A percentile compares a stretch with the other conserved stretches of the same genome.
Evolutionary conservation across 2,329 filamentous ascomycete genomes (phyloP).

Genomic region (Hymenoscyphus salicellus): DNA sequence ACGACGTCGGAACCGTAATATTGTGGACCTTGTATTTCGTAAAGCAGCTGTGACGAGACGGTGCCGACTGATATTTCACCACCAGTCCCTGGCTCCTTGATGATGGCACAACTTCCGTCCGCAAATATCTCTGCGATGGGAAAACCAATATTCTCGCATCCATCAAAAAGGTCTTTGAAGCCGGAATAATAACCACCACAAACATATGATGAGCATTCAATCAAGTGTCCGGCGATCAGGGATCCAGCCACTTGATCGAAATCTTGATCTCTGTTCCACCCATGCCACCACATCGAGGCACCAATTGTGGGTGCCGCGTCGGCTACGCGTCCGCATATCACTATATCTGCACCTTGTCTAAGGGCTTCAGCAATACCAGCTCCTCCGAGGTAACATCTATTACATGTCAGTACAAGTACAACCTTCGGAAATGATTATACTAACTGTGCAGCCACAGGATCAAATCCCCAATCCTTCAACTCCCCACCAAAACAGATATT

Average conservation of each 20-base stretch:
- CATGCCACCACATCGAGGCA: slow-evolving; percentile 33
- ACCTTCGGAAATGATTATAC: neutral
- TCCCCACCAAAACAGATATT: slow-evolving; percentile 14
- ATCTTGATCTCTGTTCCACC: slow-evolving; percentile 28
- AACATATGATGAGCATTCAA: slow-evolving; percentile 31
- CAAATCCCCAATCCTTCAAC: slow-evolving; percentile 15
- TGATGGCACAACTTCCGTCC: slow-evolving; percentile 43
- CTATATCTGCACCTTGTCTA: slow-evolving; percentile 44
- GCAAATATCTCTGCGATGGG: slow-evolving; percentile 46
- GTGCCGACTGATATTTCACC: slow-evolving; percentile 48
- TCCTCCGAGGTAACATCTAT: slow-evolving; percentile 46
- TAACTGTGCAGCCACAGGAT: slow-evolving; percentile 15
- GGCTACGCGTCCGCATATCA: slow-evolving; percentile 44
- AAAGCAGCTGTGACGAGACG: slow-evolving; percentile 44
- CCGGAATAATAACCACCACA: slow-evolving; percentile 25
- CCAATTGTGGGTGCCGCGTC: slow-evolving; percentile 44
- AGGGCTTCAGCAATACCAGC: slow-evolving; percentile 39
- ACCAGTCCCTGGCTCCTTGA: slow-evolving; percentile 43
- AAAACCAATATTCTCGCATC: slow-evolving; percentile 42
- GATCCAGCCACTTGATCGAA: slow-evolving; percentile 41
- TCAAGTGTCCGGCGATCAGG: slow-evolving; percentile 34
- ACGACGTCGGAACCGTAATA: slow-evolving; percentile 39
- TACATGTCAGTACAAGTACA: neutral
- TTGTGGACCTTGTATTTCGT: slow-evolving; percentile 41
- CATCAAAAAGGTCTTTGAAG: slow-evolving; percentile 35